Evolutionary conservation across 2,329 filamentous ascomycete species (phyloP).

Genomic region (Aspergillus sp.): DNA sequence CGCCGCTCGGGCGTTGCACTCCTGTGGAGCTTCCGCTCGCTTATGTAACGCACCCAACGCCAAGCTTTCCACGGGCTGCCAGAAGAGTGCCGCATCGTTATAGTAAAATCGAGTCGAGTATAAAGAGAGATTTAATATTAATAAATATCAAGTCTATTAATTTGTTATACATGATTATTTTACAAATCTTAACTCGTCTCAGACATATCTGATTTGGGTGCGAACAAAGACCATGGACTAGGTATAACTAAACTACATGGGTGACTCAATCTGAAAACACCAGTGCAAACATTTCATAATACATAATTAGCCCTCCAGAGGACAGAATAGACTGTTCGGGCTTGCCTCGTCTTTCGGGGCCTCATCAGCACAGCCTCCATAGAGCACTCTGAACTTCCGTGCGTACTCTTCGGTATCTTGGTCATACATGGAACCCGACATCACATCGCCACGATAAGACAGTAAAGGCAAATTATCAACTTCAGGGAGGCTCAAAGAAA

Average conservation of each 20-base stretch:
- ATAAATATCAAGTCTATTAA: too few species aligned
- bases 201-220: too few species aligned
- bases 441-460: constrained; percentile 55
- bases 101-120: too few species aligned
- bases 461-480: constrained; percentile 55
- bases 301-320: too few species aligned
- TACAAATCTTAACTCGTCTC: too few species aligned
- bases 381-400: constrained; percentile 54
- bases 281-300: too few species aligned
- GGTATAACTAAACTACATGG: too few species aligned
- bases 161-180: too few species aligned
- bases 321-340: constrained; percentile 64
- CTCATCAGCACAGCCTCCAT: constrained; percentile 61
- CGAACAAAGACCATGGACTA: too few species aligned
- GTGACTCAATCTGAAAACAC: too few species aligned
- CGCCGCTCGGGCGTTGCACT: constrained; percentile 19
- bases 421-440: constrained; percentile 32
- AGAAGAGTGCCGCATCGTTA: too few species aligned
- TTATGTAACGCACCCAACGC: constrained; percentile 18
- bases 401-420: constrained; percentile 50
- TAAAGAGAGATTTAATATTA: too few species aligned
- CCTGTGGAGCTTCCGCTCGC: constrained; percentile 19
- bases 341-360: constrained; percentile 24
- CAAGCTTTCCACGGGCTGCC: not conserved
- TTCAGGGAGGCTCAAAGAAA: constrained; percentile 48